Evolutionary conservation across 257 asterid species (phyloP).

Genomic region (Lantana camara): DNA sequence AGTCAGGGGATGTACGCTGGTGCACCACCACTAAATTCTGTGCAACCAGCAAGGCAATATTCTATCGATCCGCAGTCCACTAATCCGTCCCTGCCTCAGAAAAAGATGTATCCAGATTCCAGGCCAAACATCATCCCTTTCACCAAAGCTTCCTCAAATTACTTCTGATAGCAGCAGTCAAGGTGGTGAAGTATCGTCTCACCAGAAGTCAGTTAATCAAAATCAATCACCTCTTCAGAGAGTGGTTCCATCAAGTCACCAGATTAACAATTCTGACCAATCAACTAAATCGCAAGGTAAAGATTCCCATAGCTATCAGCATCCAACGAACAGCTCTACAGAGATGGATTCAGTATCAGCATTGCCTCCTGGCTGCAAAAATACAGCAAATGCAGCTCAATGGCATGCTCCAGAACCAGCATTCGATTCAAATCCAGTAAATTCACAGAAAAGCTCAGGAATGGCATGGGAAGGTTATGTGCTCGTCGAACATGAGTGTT

Average conservation of each 20-base stretch:
- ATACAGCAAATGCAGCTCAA: no score
- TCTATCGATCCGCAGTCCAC: constrained; percentile 48
- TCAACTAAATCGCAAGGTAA: constrained; percentile 46
- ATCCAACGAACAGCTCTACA: constrained; percentile 44
- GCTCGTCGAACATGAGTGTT: constrained; percentile 30
- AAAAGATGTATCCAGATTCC: constrained; percentile 58
- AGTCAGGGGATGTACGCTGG: constrained; percentile 54
- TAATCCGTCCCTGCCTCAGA: no score
- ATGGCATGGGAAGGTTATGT: constrained; percentile 28
- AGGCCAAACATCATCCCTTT: constrained; percentile 47
- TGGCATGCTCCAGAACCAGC: constrained; percentile 54
- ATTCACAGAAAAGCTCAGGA: constrained; percentile 53
- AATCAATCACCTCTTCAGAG: no score
- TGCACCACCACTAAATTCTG: constrained; percentile 43
- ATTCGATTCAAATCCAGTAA: constrained; percentile 46
- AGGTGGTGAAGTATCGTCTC: no score
- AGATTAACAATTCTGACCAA: no score
- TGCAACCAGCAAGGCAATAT: constrained; percentile 48
- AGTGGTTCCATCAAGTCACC: constrained; percentile 49
- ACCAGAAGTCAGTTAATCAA: constrained; percentile 56
- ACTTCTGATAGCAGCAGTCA: constrained; percentile 54
- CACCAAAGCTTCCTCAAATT: constrained; percentile 51
- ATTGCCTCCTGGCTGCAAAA: constrained; percentile 44
- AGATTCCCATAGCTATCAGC: constrained; percentile 52
- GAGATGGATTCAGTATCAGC: constrained; percentile 49